Evolutionary conservation across 192 early-diverging fungal species (phyloP), one percentile per base, ranked within the genome.

Genomic region (Polychytrium aggregatum): DNA sequence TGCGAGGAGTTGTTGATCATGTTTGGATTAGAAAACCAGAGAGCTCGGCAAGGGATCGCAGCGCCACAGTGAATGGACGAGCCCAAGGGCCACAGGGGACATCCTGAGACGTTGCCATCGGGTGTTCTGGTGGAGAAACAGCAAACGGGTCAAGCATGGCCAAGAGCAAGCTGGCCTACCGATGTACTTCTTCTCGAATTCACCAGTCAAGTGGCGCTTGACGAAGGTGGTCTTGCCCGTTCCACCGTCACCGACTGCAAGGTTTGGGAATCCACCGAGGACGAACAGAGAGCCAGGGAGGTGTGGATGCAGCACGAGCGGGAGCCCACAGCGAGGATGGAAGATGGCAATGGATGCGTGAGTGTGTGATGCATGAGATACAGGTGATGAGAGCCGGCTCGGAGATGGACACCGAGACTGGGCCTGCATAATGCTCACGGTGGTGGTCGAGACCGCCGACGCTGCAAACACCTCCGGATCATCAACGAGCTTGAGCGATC

Each of bases 181-280:
- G 61, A 98, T 82, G 71, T 98, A 98, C 73, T 93, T 95, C 91
- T 98, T 98, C 70, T 98, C 96, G 58, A 97, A 98, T 80, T 98
- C 96, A 62, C 96, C 96, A 50, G 92, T 92, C 71, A 88, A 84
- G 62, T 98, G 96, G 60, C 96, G 92, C 82, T 98, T 98, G 58
- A 98, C 96, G 62, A 98, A 98, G 55, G 96, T 98, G 53, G 96
- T 98, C 80, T 98, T 98, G 57, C 96, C 96, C 21, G 96, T 95
- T 64, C 93, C 93, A 66, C 93, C 92, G 62, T 95, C 93, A 50
- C 96, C 92, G 64, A 98, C 93, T 74, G 44, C 11, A 18, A 26
- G 18, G 36, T 7, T 22, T 26, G 28, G 17, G 26, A 48, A 50
- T 28, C 3, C 18, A 10, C 1, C 35, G 26, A n/a, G 22, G 25